Conservation (phyloP, 441 rosid genomes). For the Gossypium trilobum region DNA sequence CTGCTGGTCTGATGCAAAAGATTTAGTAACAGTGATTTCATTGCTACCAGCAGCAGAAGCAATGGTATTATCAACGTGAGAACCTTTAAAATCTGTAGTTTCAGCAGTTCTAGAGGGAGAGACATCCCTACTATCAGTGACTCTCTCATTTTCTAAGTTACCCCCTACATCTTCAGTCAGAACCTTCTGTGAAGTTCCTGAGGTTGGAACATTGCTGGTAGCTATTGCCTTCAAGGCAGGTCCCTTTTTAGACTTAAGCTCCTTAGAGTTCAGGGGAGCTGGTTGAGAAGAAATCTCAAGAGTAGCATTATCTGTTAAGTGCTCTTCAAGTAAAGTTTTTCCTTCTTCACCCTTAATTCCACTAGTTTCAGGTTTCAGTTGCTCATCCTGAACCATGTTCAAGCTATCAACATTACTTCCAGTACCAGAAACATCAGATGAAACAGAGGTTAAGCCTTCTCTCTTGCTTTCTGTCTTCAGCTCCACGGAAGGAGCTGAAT, state of each 20-base stretch:
- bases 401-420: conserved; percentile 8
- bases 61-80: conserved; percentile 21
- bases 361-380: conserved; percentile 20
- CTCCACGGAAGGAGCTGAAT: conserved; percentile 26
- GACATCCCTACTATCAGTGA: conserved; percentile 19
- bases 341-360: conserved; percentile 18
- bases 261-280: conserved; percentile 21
- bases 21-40: conserved; percentile 19
- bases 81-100: conserved; percentile 20
- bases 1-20: conserved; percentile 26
- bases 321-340: conserved; percentile 16
- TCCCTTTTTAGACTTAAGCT: conserved; percentile 21
- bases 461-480: conserved; percentile 22
- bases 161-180: conserved; percentile 25
- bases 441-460: conserved; percentile 25
- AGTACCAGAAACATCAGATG: conserved; percentile 34
- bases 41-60: conserved; percentile 13
- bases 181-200: conserved; percentile 24
- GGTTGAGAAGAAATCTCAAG: conserved; percentile 26
- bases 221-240: conserved; percentile 16
- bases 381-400: conserved; percentile 22
- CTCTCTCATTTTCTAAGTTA: conserved; percentile 21
- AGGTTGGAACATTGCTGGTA: conserved; percentile 19
- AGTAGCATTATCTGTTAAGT: conserved; percentile 23
- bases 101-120: conserved; percentile 23